Evolutionary conservation across 257 asterid species (phyloP).

Genomic region (Plantago ovata): DNA sequence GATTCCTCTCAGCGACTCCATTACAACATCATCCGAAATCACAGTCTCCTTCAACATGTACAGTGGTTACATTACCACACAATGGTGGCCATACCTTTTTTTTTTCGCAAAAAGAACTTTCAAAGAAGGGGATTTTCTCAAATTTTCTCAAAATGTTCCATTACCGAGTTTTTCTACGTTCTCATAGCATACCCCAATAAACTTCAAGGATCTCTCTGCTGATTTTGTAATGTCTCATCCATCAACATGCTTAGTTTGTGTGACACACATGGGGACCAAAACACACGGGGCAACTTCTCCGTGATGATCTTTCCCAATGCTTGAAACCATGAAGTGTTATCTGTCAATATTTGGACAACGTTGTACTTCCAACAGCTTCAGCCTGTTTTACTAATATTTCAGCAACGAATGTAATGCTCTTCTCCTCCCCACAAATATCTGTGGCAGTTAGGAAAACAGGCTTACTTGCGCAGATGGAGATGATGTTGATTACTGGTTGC

Average conservation of each 20-base stretch:
- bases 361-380: constrained; percentile 6
- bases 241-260: neutral
- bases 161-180: constrained; percentile 4
- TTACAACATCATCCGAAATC: constrained; percentile 7
- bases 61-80: no score
- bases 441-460: no score
- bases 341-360: no score
- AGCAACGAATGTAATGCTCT: neutral
- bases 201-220: neutral
- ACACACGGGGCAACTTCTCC: no score
- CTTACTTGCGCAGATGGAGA: no score
- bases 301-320: no score
- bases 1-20: constrained; percentile 3
- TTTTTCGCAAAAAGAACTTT: constrained; percentile 5
- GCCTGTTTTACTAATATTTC: constrained; percentile 9
- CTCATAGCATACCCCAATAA: constrained; percentile 6
- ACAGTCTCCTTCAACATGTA: constrained; percentile 9
- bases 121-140: constrained; percentile 8
- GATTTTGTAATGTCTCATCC: neutral
- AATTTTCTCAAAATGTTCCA: constrained; percentile 7
- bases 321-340: no score
- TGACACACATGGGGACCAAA: no score
- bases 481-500: no score
- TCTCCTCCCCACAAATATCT: constrained; percentile 7
- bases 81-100: constrained; percentile 5